phyloP scores from a whole-genome alignment of 2,329 filamentous ascomycete species.

The Pyricularia grisea region DNA sequence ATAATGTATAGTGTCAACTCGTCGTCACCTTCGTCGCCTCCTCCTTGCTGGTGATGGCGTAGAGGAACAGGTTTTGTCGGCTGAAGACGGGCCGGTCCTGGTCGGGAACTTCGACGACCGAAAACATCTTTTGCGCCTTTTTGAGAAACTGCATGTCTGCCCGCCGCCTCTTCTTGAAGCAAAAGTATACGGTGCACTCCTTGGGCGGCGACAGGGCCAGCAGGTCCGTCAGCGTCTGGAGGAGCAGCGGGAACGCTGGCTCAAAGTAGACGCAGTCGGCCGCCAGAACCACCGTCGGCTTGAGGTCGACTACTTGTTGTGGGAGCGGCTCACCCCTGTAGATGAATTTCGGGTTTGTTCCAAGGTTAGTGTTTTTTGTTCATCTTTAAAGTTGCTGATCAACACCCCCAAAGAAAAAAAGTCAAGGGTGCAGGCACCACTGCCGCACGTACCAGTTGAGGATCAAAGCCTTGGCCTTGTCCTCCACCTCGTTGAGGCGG shows the following conservation, averaged over 20 bases:
- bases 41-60: conserved; percentile 38
- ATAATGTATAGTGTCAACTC: neutral
- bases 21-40: neutral
- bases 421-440: neutral
- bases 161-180: conserved; percentile 85
- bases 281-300: conserved; percentile 77
- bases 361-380: neutral
- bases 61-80: conserved; percentile 51
- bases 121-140: conserved; percentile 57
- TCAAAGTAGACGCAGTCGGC: conserved; percentile 98
- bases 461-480: conserved; percentile 54
- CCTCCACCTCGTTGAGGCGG: conserved; percentile 61
- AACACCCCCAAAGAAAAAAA: neutral
- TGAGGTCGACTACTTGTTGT: conserved; percentile 38
- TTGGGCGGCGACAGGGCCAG: conserved; percentile 57
- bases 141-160: conserved; percentile 71
- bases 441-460: conserved; percentile 64
- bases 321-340: conserved; percentile 52
- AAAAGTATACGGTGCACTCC: conserved; percentile 61
- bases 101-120: conserved; percentile 52
- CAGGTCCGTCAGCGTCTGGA: conserved; percentile 67
- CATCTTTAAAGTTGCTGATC: neutral
- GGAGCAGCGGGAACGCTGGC: conserved; percentile 81
- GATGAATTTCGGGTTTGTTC: neutral
- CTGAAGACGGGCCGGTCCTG: conserved; percentile 49